Base-by-base conservation (phyloP, 306 rosid genomes). In the Elaeagnus macrophylla region DNA sequence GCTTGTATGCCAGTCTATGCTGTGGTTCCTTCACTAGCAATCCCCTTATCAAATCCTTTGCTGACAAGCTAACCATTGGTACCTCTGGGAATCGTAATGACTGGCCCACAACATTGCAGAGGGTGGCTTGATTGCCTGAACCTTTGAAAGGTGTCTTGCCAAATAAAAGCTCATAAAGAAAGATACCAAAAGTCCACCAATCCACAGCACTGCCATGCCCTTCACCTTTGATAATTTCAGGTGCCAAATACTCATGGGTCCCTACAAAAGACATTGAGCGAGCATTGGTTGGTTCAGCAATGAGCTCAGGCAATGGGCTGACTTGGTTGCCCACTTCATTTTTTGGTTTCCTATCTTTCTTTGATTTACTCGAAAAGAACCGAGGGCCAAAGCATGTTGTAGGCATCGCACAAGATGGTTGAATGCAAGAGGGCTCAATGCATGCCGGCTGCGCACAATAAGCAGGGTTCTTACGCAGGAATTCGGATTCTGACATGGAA, bases 101-200 rank as follows among this genome's bases (percentile, higher is more conserved):
- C 53, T 78, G 83, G 48, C 83, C 83, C 3, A 78, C 83, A 1
- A 77, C 83, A 13, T 77, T 77, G 66, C 66, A 65, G 14, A 77
- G 61, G 19, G 83, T 77, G 45, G 79, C 79, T 5, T 77, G 61
- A 62, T 78, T 78, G 40, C 80, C 83, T 14, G 83, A 78, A 37
- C 83, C 83, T 65, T 78, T 78, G 59, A 78, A 78, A 37, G 83
- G 83, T 35, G 83, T 78, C 77, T 74, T 78, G 38, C 83, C 83
- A 2, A 78, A 78, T 72, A 78, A 56, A 17, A 78, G 72, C 64
- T 78, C 83, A n/a, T 78, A 78, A 10, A 78, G 73, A 58, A 78
- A 78, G 38, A 78, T 78, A 60, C 83, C 83, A 10, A 70, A 78
- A 56, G 83, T 78, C 83, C 83, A 78, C 83, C 83, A 78, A 60